Conservation (phyloP, 1,284 basidiomycete species). For the Melampsora allii-populina region DNA sequence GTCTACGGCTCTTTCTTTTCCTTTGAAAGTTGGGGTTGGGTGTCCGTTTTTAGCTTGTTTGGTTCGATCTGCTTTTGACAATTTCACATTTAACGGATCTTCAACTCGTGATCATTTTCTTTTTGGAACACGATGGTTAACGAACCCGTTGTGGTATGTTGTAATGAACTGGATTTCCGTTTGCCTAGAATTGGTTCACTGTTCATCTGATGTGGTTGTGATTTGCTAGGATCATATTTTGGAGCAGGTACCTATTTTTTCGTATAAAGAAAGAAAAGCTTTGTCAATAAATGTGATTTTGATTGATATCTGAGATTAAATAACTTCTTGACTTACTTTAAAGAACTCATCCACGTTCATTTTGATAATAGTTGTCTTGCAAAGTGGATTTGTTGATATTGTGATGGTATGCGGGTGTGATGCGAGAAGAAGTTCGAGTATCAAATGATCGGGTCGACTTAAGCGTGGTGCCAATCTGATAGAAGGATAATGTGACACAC, state of each 20-base stretch:
- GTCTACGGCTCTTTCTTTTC: slow-evolving; percentile 32
- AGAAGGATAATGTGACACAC: too few relatives aligned
- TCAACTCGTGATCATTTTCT: too few relatives aligned
- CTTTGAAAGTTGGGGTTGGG: not conserved
- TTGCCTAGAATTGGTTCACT: slow-evolving; percentile 1
- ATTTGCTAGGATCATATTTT: slow-evolving; percentile 33
- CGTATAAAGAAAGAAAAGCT: too few relatives aligned
- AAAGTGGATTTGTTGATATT: not conserved
- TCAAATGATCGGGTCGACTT: too few relatives aligned
- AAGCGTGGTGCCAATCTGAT: too few relatives aligned
- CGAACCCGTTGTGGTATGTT: too few relatives aligned
- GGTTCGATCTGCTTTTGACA: not conserved
- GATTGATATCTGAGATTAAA: not conserved
- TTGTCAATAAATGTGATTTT: not conserved
- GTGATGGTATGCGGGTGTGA: too few relatives aligned
- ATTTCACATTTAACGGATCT: too few relatives aligned
- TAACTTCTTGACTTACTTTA: slow-evolving; percentile 2
- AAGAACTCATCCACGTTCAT: slow-evolving; percentile 40
- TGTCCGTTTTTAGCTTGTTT: slow-evolving; percentile 16
- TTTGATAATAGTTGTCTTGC: not conserved
- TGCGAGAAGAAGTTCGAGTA: too few relatives aligned
- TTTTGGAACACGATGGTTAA: too few relatives aligned
- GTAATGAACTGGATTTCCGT: not conserved
- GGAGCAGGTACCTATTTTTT: slow-evolving; percentile 19
- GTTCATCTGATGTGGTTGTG: slow-evolving; percentile 9